Conservation (phyloP, 805 yeast genomes). For the Candida pseudofarinosa region DNA sequence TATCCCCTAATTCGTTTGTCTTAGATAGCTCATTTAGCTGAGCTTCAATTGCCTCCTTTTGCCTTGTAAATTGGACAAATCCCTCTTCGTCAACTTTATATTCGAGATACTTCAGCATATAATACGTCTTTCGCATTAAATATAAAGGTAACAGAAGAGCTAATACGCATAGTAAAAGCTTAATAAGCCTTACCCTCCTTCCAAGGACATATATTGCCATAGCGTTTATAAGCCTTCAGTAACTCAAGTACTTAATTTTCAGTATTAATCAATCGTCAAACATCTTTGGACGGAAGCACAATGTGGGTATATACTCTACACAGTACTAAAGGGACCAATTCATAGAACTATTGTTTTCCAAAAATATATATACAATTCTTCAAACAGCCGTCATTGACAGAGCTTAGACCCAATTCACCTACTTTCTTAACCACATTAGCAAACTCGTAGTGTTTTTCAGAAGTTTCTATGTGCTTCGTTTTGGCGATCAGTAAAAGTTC, state of each 20-base stretch:
- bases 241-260: no score
- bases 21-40: background rate
- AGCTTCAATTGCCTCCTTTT: background rate
- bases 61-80: slow-evolving; percentile 1
- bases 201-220: slow-evolving; percentile 6
- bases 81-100: slow-evolving; percentile 1
- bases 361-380: slow-evolving; percentile 15
- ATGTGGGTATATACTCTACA: no score
- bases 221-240: no score
- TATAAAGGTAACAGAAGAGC: slow-evolving; percentile 1
- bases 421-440: slow-evolving; percentile 14
- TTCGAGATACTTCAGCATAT: background rate
- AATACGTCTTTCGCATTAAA: background rate
- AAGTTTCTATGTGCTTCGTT: background rate
- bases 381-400: slow-evolving; percentile 15
- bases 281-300: no score
- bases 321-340: background rate
- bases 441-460: slow-evolving; percentile 4
- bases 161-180: slow-evolving; percentile 1
- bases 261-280: no score
- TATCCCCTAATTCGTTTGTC: slow-evolving; percentile 3
- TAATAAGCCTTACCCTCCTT: slow-evolving; percentile 5
- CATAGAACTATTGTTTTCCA: background rate
- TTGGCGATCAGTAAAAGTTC: slow-evolving; percentile 13
- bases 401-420: slow-evolving; percentile 17